Evolutionary conservation across 2,329 filamentous ascomycete species (phyloP), one percentile per base, ranked within the genome.

Genomic region (Fusarium albosuccineum): DNA sequence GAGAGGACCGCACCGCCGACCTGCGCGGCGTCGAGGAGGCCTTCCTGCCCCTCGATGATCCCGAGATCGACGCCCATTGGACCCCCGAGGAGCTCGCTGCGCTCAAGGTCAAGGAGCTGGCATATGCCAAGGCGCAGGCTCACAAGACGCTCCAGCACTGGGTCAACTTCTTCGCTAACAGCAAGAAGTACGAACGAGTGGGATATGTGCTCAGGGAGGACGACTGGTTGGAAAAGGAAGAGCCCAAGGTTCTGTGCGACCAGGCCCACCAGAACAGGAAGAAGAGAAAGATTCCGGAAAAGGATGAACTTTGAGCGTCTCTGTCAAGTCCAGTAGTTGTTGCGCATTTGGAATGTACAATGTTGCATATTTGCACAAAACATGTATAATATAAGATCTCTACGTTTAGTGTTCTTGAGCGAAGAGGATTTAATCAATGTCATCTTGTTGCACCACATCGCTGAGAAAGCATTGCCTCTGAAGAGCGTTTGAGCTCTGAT

Each of bases 21-120:
- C 82, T 97, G 77, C 87, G 92, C 64, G 96, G 96, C 45, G 91
- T 93, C 5, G 96, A 98, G 81, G 86, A 90, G 66, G 96, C 97
- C 87, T 98, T 89, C 80, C 76, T 95, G 9, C 89, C 89, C 2
- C 71, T 88, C 34, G 88, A 91, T 76, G 84, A 90, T 73, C 82
- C 85, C 1, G 82, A 83, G 57, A 85, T 91, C 27, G 91, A 94
- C 77, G 72, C 75, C 36, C 79, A 86, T 73, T 90, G 83, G 80
- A 81, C 79, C 36, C 81, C 86, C 16, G 83, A 82, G 13, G 84
- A 89, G 74, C 79, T 91, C 64, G 80, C 78, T 58, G 76, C 67
- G 36, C 60, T 88, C 57, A 86, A 87, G 66, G 86, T 87, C 70
- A 79, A 85, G 76, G 95, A 97, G 81, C 72, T 85, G 51, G 82